Evolutionary conservation across 225 moss, liverwort and hornwort genomes (phyloP), one percentile per base, ranked within the genome.

Genomic region (Straminergon stramineum): DNA sequence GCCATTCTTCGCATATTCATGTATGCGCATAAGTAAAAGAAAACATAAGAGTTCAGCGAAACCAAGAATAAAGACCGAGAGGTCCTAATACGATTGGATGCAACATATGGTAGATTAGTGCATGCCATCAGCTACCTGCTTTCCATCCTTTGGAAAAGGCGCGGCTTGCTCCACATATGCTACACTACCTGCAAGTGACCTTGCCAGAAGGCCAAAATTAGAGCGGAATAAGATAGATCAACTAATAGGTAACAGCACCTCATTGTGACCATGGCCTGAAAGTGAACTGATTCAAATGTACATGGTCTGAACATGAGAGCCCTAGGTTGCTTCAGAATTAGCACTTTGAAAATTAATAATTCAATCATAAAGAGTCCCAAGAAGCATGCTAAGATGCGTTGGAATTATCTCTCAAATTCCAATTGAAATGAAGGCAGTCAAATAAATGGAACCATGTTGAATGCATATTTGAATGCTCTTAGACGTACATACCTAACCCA

Each of bases 121-220:
- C 80, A 74, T 31, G 84, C 71, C 81, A 51, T 58, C 76, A 92
- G 90, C 79, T 52, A 97, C 98, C 96, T 96, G 97, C 91, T 97
- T 99, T 68, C 99, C 99, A 91, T 99, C 99, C 87, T 96, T 97
- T 20, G 99, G 97, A 85, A 97, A 97, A 56, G 99, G 99, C 96
- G 90, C 93, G 81, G 99, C 96, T 91, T 97, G 97, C 91, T 99
- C 99, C 83, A 99, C 96, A 89, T 96, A 97, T 57, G 99, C 99
- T 89, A 97, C 88, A 91, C 97, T 99, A 45, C 99, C 99, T 97
- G 96, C 93, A 91, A 91, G 89, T 68, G 48, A 87, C 32, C 27
- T 73, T 86, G 80, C 67, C 90, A 85, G 48, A 82, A 77, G 53
- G 85, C 58, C 65, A 88, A 21, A 63, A 39, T 90, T 79, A 90